Base-by-base conservation (phyloP, 179 eudicot genomes). In the Vitellaria paradoxa region DNA sequence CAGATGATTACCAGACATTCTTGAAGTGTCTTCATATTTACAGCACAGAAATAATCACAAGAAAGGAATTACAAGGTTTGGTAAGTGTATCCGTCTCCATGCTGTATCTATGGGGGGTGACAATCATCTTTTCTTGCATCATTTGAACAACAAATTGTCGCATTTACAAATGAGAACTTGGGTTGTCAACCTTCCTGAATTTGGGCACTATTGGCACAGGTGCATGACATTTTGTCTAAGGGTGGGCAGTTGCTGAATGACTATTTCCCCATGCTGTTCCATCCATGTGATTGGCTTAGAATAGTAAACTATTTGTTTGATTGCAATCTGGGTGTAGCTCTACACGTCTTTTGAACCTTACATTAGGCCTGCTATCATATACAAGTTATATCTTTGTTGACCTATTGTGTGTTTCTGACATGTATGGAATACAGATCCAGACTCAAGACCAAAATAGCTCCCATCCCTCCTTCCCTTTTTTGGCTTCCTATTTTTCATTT, bases 21-120 rank as follows among this genome's bases (percentile, higher is more conserved):
- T 81, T 94, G 86, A 94, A 94, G 84, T 93, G 97, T 85, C 92
- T 94, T 78, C 93, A 94, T 78, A 94, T 94, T 74, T 94, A 93
- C 83, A 93, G 94, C 85, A 90, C 92, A 18, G 97, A 94, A 81
- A 93, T 94, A 85, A 93, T 94, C 55, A 87, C 93, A 77, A 88
- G 93, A 82, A 84, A 75, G 79, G 98, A 94, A 84, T 80, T 94
- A 79, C 92, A 89, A 75, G 78, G 90, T 79, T 84, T 94, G 93
- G 98, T 94, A 85, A 72, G 96, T 81, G 73, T 57, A 30, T 11
- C 56, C 24, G 37, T 15, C 30, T 61, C 70, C 69, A 11, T 30
- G n/a, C 20, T 68, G n/a, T n/a, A 55, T 70, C 20, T 63, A 50
- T 45, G 45, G 37, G 37, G 9, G 30, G 49, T 37, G 65, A n/a